Percentiles rank a stretch among this genome's conserved stretches.
Conservation (phyloP, 1,284 basidiomycete species). For the Puccinia polysora region DNA sequence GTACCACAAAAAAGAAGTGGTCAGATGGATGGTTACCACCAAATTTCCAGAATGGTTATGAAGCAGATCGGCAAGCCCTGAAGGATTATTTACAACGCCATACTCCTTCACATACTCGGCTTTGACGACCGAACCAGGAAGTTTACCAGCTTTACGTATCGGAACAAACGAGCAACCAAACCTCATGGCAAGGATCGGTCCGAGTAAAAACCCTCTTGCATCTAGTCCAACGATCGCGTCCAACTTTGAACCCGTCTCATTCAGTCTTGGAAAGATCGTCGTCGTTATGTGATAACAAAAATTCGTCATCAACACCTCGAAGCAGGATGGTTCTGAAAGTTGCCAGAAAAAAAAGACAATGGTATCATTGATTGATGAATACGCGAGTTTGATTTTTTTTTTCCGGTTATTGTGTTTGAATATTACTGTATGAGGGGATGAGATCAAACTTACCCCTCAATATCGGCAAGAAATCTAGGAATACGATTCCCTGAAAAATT, state of each 20-base stretch:
- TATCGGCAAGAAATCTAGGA: slow-evolving; percentile 40
- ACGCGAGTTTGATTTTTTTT: neutral
- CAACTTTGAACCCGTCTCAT: slow-evolving; percentile 63
- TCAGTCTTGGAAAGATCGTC: slow-evolving; percentile 59
- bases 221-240: slow-evolving; percentile 95
- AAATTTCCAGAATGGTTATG: slow-evolving; percentile 6
- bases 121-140: slow-evolving; percentile 76
- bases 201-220: slow-evolving; percentile 91
- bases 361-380: neutral
- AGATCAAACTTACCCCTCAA: slow-evolving; percentile 3
- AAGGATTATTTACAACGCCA: slow-evolving; percentile 62
- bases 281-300: slow-evolving; percentile 80
- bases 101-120: slow-evolving; percentile 91
- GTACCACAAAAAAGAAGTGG: neutral
- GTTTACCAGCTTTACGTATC: slow-evolving; percentile 87
- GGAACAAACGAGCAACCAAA: slow-evolving; percentile 94
- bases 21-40: slow-evolving; percentile 8
- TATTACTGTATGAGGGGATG: neutral
- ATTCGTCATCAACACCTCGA: slow-evolving; percentile 75
- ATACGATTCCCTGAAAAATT: slow-evolving; percentile 19
- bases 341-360: neutral
- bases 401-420: neutral
- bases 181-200: slow-evolving; percentile 83
- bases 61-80: no score
- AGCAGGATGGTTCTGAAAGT: slow-evolving; percentile 50